Base-by-base conservation (phyloP, 768 basidiomycete genomes). In the Termitomyces sp. region DNA sequence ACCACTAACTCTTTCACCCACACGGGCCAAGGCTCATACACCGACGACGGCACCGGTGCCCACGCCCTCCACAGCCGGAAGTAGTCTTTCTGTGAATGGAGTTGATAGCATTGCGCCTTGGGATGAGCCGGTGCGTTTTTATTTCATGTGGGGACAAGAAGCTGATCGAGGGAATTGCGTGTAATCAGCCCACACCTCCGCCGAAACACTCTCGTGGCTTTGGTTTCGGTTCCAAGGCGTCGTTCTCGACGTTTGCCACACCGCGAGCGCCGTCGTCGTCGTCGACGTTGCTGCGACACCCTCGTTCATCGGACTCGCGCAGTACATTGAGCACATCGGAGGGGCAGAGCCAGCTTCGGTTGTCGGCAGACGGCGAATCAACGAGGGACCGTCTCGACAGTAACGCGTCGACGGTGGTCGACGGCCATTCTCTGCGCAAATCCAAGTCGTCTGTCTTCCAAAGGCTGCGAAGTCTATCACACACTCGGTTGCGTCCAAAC, bases 361-460 rank as follows among this genome's bases (percentile, higher is more conserved):
- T 65, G 20, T 73, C 72, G 9, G 67, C 66, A 23, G 73, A 72
- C 36, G 67, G 67, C 53, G 61, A 56, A 39, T 64, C 60, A 16
- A 64, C 66, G 13, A 63, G 64, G 42, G 64, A 54, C 35, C 56
- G 60, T 3, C 51, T 67, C 11, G 60, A 65, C 39, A 71, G 67
- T 49, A 64, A 64, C n/a, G 66, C 70, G 2, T 64, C 65, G 9
- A 63, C 70, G 18, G 32, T 35, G 22, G 49, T 58, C 1, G 57
- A 49, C 1, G 16, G 56, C 1, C 55, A 55, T 3, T 7, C 48
- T 5, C 50, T 74, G 7, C 77, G 77, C 48, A 84, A 76, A 66
- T 65, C 72, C 32, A 85, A 80, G 66, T 72, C 77, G 9, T 80
- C 79, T 15, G 65, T 82, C 40, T 68, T 80, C 52, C 68, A 69